Conservation (phyloP, 805 yeast species). For the Henningerozyma blattae region DNA sequence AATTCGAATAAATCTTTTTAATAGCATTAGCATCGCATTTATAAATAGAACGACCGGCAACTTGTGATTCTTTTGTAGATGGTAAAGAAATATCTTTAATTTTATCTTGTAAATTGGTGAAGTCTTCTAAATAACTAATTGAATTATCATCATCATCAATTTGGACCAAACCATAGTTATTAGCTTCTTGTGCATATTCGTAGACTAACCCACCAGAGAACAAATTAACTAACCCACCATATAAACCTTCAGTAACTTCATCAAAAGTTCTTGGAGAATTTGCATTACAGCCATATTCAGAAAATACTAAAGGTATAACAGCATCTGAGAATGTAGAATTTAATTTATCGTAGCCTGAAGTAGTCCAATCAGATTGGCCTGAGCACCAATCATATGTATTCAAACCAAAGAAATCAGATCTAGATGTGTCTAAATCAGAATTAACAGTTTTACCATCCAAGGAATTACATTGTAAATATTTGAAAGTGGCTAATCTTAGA, state of each 20-base stretch:
- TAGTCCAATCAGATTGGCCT: constrained; percentile 39
- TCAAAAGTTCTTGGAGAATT: constrained; percentile 72
- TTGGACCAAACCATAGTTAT: constrained; percentile 66
- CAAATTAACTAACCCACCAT: constrained; percentile 50
- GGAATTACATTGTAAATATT: constrained; percentile 69
- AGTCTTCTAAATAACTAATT: constrained; percentile 36
- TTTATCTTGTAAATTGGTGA: constrained; percentile 35
- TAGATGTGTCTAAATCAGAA: constrained; percentile 43
- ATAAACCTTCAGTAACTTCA: constrained; percentile 60
- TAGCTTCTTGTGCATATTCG: constrained; percentile 70
- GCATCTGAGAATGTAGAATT: constrained; percentile 46
- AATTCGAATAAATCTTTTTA: constrained; percentile 26
- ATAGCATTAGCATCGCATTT: constrained; percentile 32
- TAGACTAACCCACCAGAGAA: constrained; percentile 91
- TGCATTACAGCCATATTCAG: constrained; percentile 78
- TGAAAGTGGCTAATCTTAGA: constrained; percentile 62
- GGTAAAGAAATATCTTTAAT: constrained; percentile 28
- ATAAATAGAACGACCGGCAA: constrained; percentile 20
- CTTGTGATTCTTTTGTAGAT: constrained; percentile 26
- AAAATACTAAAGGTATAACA: constrained; percentile 55
- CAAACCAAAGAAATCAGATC: constrained; percentile 78
- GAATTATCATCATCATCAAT: constrained; percentile 33
- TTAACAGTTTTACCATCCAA: constrained; percentile 34
- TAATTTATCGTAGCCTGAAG: constrained; percentile 58
- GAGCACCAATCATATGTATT: constrained; percentile 90